Evolutionary conservation across 2,329 filamentous ascomycete species (phyloP), one percentile per base, ranked within the genome.

Genomic region (Aaosphaeria arxii): DNA sequence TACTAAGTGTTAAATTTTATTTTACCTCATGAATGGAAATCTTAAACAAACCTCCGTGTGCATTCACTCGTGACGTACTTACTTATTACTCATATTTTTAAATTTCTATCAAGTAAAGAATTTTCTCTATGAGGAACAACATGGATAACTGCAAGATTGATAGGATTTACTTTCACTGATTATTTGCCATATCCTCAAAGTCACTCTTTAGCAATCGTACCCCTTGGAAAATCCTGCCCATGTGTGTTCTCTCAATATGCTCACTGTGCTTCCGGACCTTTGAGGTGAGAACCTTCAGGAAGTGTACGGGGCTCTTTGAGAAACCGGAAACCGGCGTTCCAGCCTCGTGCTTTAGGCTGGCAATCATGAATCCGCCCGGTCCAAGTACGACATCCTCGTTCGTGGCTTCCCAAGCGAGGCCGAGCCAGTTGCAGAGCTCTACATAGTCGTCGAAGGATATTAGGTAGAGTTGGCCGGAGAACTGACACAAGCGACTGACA

Each of bases 381-480:
- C 49, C 61, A 1, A 70, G 63, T 7, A 54, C 49, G 7, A 67
- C 48, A 5, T 59, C 62, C 0, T 58, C 51, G 7, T 48, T 29
- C 1, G 55, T 45, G 2, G 51, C 49, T 0, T 54, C 32, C 31
- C 64, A 72, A 0, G 72, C 64, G 0, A 87, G 57, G 0, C 82
- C 78, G 0, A 88, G 66, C 36, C 75, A 77, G 1, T 71, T 61
- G 50, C 82, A 85, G 0, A 78, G 58, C 1, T 69, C 60, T 0
- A 62, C 53, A 52, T 89, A 90, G 44, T 87, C 77, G 0, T 69
- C 48, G 40, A 74, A 80, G 0, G 73, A 76, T 0, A 61, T 63
- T 6, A 89, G 71, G 55, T 88, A 89, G 0, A 89, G 72, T 47
- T 87, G 84, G 0, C 86, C 87, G 0, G 87, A 74, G 46, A 90